Percentiles rank a stretch among this genome's conserved stretches.
Evolutionary conservation across 78 protist genomes (phyloP).

Genomic region (Creolimax fragrantissima): DNA sequence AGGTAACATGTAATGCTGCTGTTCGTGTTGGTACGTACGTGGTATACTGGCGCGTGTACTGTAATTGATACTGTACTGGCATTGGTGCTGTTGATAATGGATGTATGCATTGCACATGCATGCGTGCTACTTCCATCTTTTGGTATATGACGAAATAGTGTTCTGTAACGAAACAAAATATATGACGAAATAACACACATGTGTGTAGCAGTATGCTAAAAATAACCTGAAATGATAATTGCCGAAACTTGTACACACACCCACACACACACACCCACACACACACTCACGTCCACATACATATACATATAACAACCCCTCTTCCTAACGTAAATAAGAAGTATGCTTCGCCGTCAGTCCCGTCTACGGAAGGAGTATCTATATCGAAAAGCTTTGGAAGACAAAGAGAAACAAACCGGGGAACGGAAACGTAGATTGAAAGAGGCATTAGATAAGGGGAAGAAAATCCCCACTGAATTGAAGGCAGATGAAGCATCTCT

Average conservation of each 20-base stretch:
- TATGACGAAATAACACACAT: too few species aligned
- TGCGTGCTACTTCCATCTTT: too few species aligned
- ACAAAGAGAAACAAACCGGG: constrained; percentile 40
- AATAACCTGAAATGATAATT: too few species aligned
- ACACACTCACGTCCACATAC: not conserved
- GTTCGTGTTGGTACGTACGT: too few species aligned
- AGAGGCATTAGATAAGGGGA: constrained; percentile 56
- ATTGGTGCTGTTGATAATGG: too few species aligned
- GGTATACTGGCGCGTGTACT: too few species aligned
- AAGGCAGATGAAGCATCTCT: constrained; percentile 44
- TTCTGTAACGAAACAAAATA: too few species aligned
- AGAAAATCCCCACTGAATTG: constrained; percentile 75
- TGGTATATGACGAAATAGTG: too few species aligned
- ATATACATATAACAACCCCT: not conserved
- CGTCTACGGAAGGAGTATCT: constrained; percentile 78
- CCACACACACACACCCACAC: not conserved
- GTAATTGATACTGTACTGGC: too few species aligned
- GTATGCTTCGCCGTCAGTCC: constrained; percentile 25
- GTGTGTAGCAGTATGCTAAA: too few species aligned
- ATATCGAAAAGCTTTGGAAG: constrained; percentile 69
- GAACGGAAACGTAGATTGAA: constrained; percentile 58
- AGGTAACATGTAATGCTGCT: too few species aligned
- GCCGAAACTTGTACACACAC: not conserved
- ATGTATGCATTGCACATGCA: too few species aligned
- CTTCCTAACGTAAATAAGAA: not conserved